Evolutionary conservation across 2,329 filamentous ascomycete genomes (phyloP), one percentile per base, ranked within the genome.

Genomic region (Didymella sp.): DNA sequence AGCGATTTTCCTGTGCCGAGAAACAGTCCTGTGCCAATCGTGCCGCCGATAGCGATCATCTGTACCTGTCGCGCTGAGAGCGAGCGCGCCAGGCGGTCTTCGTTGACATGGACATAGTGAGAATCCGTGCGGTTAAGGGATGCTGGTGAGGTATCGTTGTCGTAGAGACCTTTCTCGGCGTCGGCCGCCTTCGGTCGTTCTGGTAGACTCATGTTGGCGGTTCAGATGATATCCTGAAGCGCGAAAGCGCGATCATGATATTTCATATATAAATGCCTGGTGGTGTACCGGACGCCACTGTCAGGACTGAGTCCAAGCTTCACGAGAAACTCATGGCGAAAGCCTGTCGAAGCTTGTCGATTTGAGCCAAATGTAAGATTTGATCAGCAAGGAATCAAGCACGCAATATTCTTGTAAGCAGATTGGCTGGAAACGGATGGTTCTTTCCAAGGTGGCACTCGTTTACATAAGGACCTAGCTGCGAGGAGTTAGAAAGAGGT

Each of bases 41-140:
- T 84, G 51, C 84, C 84, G 60, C 84, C 84, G 15, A 86, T 85
- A 50, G 84, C 82, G 68, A 86, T 86, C 84, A 86, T 86, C 70
- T 86, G 82, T 49, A 86, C 75, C 68, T 86, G 84, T 50, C 84
- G 79, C 40, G 77, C 64, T 11, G 61, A 66, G 15, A 72, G 66
- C 8, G 67, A 64, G 46, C 69, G 67, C 17, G 64, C 62, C 19
- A 70, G 46, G 22, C 62, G 62, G 51, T 70, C 69, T 49, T 67
- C 69, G 13, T 67, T 66, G 51, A 70, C 45, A 12, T 60, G 17
- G 4, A 11, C 54, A 47, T 56, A 6, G 28, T 64, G 65, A 15
- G 50, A 50, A 33, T 52, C 55, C 1, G 52, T 45, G 30, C 46
- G 59, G 6, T 61, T 49, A 21, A 60, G 38, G 17, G 59, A 55